Conservation (phyloP, 2,329 filamentous ascomycete species). For the Pseudodiploospora longispora region DNA sequence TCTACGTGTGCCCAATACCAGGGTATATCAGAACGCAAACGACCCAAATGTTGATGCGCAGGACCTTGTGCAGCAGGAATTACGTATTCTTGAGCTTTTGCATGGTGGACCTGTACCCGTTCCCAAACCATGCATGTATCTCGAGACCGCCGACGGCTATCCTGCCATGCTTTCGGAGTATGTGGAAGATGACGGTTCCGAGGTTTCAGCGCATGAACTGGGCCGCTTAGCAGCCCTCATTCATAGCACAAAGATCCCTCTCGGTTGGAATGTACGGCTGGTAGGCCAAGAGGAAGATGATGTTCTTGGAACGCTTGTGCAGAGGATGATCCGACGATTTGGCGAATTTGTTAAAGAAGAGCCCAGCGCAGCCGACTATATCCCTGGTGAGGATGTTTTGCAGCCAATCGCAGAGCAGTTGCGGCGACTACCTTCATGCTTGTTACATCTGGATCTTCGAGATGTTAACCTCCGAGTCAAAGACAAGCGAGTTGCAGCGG, state of each 20-base stretch:
- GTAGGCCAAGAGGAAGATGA: constrained; percentile 9
- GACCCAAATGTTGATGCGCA: constrained; percentile 9
- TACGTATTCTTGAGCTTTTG: constrained; percentile 9
- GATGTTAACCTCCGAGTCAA: constrained; percentile 8
- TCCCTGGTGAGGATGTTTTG: constrained; percentile 1
- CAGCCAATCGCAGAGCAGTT: constrained; percentile 4
- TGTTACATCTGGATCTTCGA: constrained; percentile 13
- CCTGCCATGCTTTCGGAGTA: constrained; percentile 13
- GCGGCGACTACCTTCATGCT: not conserved
- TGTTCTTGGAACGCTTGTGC: constrained; percentile 3
- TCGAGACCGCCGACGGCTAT: constrained; percentile 7
- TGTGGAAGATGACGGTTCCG: constrained; percentile 4
- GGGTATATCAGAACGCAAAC: constrained; percentile 11
- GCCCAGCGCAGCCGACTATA: constrained; percentile 5
- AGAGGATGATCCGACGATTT: constrained; percentile 11
- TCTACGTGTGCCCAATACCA: constrained; percentile 8
- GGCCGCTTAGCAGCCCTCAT: constrained; percentile 10
- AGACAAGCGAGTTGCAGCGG: constrained; percentile 3
- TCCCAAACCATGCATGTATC: constrained; percentile 1
- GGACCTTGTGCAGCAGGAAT: constrained; percentile 10
- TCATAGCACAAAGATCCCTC: constrained; percentile 5
- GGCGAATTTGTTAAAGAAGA: constrained; percentile 3
- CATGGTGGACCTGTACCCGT: constrained; percentile 5
- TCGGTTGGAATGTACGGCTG: constrained; percentile 4
- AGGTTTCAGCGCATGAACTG: constrained; percentile 2